These are phyloP conservation scores for Botrytis fabae DNA, from an alignment of 2,329 filamentous ascomycete species.

Conservation along the genomic window DNA sequence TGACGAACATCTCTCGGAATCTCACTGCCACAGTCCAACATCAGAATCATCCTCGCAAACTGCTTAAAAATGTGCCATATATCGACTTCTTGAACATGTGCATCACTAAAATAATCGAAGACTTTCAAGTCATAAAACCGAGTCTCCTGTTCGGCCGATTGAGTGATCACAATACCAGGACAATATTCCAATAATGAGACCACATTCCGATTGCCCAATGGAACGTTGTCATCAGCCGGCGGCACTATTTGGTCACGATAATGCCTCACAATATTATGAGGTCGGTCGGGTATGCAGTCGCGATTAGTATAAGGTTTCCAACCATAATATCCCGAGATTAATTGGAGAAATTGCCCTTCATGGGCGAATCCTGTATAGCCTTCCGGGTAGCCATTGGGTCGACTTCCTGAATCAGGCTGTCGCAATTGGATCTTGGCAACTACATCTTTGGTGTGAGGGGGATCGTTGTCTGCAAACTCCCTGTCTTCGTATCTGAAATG, in stretches of 20 bases:
- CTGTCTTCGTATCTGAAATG: not conserved
- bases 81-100: not conserved
- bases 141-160: not conserved
- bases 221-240: not conserved
- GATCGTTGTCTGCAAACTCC: not conserved
- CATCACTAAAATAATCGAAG: not conserved
- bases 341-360: not conserved
- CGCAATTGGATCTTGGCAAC: not conserved
- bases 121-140: not conserved
- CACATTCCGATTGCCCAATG: not conserved
- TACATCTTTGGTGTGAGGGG: not conserved
- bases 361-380: accelerated
- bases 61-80: slow-evolving; percentile 11
- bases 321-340: not conserved
- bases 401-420: not conserved
- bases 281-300: not conserved
- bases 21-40: slow-evolving; percentile 10
- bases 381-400: not conserved
- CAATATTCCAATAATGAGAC: slow-evolving; percentile 9
- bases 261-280: not conserved
- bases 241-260: not conserved
- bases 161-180: not conserved
- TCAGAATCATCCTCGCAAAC: slow-evolving; percentile 13
- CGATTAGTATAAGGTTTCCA: not conserved
- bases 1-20: accelerated